These are phyloP conservation scores for Agastache rugosa DNA, from an alignment of 257 asterid genomes.

Conservation along the genomic window DNA sequence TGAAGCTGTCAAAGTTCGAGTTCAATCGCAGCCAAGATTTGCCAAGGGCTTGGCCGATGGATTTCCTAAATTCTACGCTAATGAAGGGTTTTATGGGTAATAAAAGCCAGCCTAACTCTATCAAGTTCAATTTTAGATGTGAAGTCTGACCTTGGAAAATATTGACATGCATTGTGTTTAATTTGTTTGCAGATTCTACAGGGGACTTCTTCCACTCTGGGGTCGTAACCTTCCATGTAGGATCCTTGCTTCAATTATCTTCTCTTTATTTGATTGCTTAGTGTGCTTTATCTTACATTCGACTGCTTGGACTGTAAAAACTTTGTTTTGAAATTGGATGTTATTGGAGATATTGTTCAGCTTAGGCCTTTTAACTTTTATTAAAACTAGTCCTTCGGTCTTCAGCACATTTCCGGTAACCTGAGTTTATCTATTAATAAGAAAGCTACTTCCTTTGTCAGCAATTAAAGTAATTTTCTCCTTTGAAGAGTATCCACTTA, in stretches of 20 bases:
- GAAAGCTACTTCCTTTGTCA: background rate
- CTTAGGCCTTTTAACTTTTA: constrained; percentile 6
- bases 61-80: constrained; percentile 64
- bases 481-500: background rate
- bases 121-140: background rate
- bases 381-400: constrained; percentile 1
- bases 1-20: constrained; percentile 78
- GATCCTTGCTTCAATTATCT: constrained; percentile 27
- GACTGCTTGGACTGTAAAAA: background rate
- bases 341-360: constrained; percentile 6
- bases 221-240: constrained; percentile 86
- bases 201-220: constrained; percentile 82
- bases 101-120: background rate
- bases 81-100: constrained; percentile 69
- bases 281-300: constrained; percentile 11
- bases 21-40: constrained; percentile 60
- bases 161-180: constrained; percentile 21
- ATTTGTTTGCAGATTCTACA: constrained; percentile 61
- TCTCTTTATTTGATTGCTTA: constrained; percentile 14
- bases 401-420: background rate
- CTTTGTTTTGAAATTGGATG: constrained; percentile 11
- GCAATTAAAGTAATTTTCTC: background rate
- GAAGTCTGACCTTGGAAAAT: constrained; percentile 16
- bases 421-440: background rate
- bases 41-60: constrained; percentile 77